Conservation (phyloP, 23 red algal genomes). For the Gracilaria caudata region DNA sequence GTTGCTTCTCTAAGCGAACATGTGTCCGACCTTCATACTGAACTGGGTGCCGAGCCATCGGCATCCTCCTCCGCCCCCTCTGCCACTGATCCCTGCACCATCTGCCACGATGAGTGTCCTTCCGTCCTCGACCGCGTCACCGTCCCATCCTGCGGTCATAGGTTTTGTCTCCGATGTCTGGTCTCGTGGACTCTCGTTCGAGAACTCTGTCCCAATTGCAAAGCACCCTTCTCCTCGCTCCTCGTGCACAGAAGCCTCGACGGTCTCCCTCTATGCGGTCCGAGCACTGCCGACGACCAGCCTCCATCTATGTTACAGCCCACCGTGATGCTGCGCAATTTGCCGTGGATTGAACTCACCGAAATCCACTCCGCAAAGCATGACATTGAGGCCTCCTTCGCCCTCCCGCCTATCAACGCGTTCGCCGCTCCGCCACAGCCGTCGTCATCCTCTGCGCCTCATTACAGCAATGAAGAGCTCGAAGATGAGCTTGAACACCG, state of each 20-base stretch:
- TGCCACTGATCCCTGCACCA: conserved; percentile 39
- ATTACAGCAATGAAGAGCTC: conserved; percentile 57
- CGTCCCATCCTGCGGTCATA: conserved; percentile 44
- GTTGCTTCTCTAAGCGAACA: conserved; percentile 18
- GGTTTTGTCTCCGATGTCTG: conserved; percentile 56
- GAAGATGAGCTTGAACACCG: conserved; percentile 63
- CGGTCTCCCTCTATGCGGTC: conserved; percentile 23
- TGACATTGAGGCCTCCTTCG: conserved; percentile 52
- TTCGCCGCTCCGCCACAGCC: background rate
- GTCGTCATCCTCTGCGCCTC: conserved; percentile 22
- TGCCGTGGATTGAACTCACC: conserved; percentile 25
- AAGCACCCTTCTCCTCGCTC: conserved; percentile 46
- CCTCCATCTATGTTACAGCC: conserved; percentile 27
- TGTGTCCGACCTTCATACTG: conserved; percentile 4
- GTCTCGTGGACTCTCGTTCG: conserved; percentile 56
- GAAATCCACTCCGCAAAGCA: conserved; percentile 40
- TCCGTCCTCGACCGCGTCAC: conserved; percentile 15
- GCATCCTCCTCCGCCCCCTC: background rate
- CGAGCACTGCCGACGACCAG: background rate
- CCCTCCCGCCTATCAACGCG: conserved; percentile 23
- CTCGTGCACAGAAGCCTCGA: conserved; percentile 30
- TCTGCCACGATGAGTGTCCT: conserved; percentile 44
- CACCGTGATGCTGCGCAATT: conserved; percentile 45
- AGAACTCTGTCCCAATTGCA: conserved; percentile 66
- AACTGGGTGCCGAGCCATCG: conserved; percentile 11